Evolutionary conservation across 2,329 filamentous ascomycete genomes (phyloP), one percentile per base, ranked within the genome.

Genomic region (Bipolaris gigantea): DNA sequence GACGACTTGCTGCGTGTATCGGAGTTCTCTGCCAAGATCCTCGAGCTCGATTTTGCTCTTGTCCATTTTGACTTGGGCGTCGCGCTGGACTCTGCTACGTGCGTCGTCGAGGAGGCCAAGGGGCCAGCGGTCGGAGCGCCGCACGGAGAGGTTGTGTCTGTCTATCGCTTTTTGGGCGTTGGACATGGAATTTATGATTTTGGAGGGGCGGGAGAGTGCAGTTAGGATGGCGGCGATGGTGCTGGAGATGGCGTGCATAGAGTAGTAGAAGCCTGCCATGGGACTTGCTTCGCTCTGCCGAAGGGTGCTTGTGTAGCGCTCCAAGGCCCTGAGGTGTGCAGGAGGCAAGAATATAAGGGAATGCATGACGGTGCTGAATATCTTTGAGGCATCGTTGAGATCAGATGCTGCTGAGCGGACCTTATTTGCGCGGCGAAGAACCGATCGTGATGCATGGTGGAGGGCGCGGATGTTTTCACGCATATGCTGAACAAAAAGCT

Each of bases 1-100:
- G 21, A 97, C 93, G 13, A 93, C 91, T 73, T 95, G 90, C 76
- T 97, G 93, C 43, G 92, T 96, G 73, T 94, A 96, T 45, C 91
- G 80, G 50, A 99, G 78, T 74, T 99, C 94, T 47, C 85, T 85
- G 0, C 88, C 87, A n/a, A 96, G 75, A 39, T 85, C 83, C 18
- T 87, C 84, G 10, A 90, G 83, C 70, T 97, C 90, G 16, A 81
- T 75, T 59, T 87, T 84, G 19, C 84, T 85, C 59, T 87, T 86
- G 13, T 84, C 82, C 34, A 90, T 89, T 65, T 89, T 90, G 61
- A 89, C 88, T 75, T 92, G 89, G 39, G 90, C 89, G 53, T 97
- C 94, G 59, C 91, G 88, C 64, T 92, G 88, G 9, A 92, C 81
- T 27, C 90, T 85, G 70, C 89, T 87, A 18, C 93, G 83, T 1